These are phyloP conservation scores for Jacaranda copaia DNA, from an alignment of 257 asterid species.

Conservation along the genomic window DNA sequence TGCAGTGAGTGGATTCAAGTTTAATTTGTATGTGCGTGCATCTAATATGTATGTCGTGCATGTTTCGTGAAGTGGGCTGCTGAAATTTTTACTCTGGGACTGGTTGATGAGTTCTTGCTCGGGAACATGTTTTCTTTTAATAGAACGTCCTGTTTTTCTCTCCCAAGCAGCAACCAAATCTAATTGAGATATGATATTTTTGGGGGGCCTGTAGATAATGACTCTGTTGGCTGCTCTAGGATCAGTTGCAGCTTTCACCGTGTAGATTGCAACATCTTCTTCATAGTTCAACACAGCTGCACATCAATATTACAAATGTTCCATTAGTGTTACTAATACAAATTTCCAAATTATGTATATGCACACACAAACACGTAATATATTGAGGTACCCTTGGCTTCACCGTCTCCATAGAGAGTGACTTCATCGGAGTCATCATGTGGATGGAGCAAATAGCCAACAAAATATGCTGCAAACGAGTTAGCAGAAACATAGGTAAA, in stretches of 20 bases:
- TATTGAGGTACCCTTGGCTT: too few species aligned
- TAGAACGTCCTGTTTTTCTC: conserved; percentile 37
- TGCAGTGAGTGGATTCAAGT: too few species aligned
- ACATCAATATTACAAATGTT: not conserved
- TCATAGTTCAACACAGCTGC: conserved; percentile 46
- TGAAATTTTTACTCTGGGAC: conserved; percentile 37
- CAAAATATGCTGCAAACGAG: conserved; percentile 46
- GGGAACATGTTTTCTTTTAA: conserved; percentile 31
- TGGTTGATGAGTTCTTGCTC: conserved; percentile 43
- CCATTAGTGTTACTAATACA: too few species aligned
- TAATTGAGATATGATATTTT: conserved; percentile 42
- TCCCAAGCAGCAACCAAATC: conserved; percentile 48
- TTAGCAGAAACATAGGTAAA: conserved; percentile 47
- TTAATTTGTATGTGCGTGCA: not conserved
- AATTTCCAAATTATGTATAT: too few species aligned
- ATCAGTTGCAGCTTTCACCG: conserved; percentile 44
- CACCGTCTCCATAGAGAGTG: not conserved
- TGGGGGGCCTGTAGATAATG: conserved; percentile 42
- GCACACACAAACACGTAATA: too few species aligned
- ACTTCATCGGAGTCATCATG: conserved; percentile 23
- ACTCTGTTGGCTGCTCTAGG: conserved; percentile 45
- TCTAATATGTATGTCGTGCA: too few species aligned
- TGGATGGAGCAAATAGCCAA: conserved; percentile 46
- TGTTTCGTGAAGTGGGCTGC: not conserved
- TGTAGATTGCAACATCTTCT: conserved; percentile 46